Percentiles rank a stretch among this genome's conserved stretches.
Evolutionary conservation across 2,329 filamentous ascomycete genomes (phyloP).

Genomic region (Fusarium penzigii): DNA sequence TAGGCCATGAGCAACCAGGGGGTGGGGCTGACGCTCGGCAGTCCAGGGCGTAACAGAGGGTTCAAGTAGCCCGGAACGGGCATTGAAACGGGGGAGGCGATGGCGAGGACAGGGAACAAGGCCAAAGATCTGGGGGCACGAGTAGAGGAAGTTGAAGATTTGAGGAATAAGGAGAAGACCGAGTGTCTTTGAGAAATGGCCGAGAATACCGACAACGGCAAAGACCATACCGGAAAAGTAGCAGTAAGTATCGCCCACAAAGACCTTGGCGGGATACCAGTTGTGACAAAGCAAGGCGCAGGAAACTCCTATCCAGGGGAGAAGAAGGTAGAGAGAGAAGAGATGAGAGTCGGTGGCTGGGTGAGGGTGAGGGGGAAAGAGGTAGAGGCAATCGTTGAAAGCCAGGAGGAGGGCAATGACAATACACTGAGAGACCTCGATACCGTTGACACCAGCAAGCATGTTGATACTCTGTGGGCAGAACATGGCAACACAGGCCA

Average conservation of each 20-base stretch:
- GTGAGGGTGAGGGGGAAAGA: constrained; percentile 81
- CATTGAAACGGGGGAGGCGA: constrained; percentile 85
- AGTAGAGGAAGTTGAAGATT: constrained; percentile 96
- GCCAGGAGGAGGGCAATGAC: constrained; percentile 83
- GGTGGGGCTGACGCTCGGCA: constrained; percentile 65
- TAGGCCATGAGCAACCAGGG: constrained; percentile 62
- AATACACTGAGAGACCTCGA: constrained; percentile 92
- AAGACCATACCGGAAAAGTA: constrained; percentile 99
- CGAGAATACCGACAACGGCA: constrained; percentile 92
- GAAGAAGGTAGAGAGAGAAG: constrained; percentile 91
- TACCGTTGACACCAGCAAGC: constrained; percentile 97
- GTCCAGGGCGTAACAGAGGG: constrained; percentile 80
- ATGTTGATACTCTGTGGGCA: constrained; percentile 99
- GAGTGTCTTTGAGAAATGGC: constrained; percentile 97
- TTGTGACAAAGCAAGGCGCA: constrained; percentile 86
- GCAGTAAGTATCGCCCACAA: constrained; percentile 98
- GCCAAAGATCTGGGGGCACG: constrained; percentile 85
- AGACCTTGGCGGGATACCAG: constrained; percentile 93
- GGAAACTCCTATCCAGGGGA: constrained; percentile 93
- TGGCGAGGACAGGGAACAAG: constrained; percentile 91
- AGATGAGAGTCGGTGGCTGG: constrained; percentile 94
- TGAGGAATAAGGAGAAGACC: constrained; percentile 89
- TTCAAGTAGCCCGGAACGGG: constrained; percentile 80
- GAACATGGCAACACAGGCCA: constrained; percentile 95
- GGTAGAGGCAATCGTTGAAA: constrained; percentile 86